Base-by-base conservation (phyloP, 768 basidiomycete species). In the Russula compacta region DNA sequence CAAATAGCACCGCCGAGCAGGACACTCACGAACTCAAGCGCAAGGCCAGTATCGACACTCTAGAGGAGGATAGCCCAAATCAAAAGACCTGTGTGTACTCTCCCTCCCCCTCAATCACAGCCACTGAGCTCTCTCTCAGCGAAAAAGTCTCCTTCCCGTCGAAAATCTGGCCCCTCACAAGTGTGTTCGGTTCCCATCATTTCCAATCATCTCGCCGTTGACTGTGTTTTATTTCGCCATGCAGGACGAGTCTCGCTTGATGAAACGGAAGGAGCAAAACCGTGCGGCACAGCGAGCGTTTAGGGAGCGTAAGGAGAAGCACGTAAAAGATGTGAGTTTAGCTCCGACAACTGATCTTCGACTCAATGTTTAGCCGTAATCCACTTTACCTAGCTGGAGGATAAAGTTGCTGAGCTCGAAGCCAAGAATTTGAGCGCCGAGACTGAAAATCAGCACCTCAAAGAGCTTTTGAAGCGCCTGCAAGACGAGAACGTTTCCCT, bases 261-360 rank as follows among this genome's bases (percentile, higher is more conserved):
- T 89, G 65, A 95, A 95, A 70, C 85, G 95, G 64, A 98, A 98
- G 75, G 91, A 98, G 68, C 95, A 98, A 75, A 99, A 99, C 68
- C 81, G 95, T 58, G 93, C 94, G 3, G 95, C 95, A 7, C 97
- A 99, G 73, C 85, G 95, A 56, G 95, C 95, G 1, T 99, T 99
- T 78, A 79, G 95, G 58, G 97, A 98, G 73, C 82, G 95, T 63
- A 95, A 98, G 74, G 95, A 99, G 76, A 92, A 91, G 69, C 94
- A 97, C 72, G 92, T 98, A 66, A 93, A 92, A 71, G 94, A 97
- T 71, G 94, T 97, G 69, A 76, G 92, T 80, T 1, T 17, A 2
- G 24, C 2, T 29, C n/a, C 5, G 32, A 7, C 36, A 14, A 35
- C 12, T 24, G 24, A 32, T 10, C 36, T 46, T 42, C 21, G 12